These are phyloP conservation scores for Aspergillus fijiensis DNA, from an alignment of 2,329 filamentous ascomycete species.

Conservation along the genomic window DNA sequence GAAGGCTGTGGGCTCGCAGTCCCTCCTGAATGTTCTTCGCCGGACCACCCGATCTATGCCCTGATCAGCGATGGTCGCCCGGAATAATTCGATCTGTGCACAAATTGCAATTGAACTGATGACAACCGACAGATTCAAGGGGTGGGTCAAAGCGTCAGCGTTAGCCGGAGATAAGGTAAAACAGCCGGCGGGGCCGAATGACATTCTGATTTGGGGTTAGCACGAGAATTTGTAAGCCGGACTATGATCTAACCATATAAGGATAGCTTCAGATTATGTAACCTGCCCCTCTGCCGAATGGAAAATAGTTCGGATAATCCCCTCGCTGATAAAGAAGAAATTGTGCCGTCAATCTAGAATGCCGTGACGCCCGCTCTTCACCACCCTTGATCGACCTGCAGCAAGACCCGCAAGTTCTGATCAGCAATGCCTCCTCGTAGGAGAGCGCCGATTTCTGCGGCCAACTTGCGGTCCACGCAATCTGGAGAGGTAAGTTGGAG, in stretches of 20 bases:
- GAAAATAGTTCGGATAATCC: conserved; percentile 23
- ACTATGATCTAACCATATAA: conserved; percentile 2
- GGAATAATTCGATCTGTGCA: neutral
- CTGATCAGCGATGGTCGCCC: neutral
- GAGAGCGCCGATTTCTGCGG: conserved; percentile 34
- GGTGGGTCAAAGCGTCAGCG: neutral
- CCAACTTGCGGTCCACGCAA: conserved; percentile 26
- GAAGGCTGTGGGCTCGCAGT: conserved; percentile 9
- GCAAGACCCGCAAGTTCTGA: conserved; percentile 1
- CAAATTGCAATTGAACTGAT: neutral
- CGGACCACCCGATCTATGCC: neutral
- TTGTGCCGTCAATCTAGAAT: conserved; percentile 16
- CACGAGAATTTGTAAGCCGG: conserved; percentile 6
- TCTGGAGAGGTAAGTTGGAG: conserved; percentile 31
- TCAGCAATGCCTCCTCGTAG: conserved; percentile 39
- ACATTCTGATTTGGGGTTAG: neutral
- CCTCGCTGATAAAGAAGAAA: conserved; percentile 28
- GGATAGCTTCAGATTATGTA: conserved; percentile 15
- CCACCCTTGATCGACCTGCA: neutral
- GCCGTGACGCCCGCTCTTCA: conserved; percentile 14
- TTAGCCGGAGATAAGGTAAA: neutral
- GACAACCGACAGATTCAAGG: neutral
- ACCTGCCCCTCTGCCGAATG: conserved; percentile 13
- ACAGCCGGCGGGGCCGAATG: neutral
- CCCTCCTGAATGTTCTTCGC: conserved; percentile 7